Evolutionary conservation across 2,329 filamentous ascomycete genomes (phyloP).

Genomic region (Alternaria sp.): DNA sequence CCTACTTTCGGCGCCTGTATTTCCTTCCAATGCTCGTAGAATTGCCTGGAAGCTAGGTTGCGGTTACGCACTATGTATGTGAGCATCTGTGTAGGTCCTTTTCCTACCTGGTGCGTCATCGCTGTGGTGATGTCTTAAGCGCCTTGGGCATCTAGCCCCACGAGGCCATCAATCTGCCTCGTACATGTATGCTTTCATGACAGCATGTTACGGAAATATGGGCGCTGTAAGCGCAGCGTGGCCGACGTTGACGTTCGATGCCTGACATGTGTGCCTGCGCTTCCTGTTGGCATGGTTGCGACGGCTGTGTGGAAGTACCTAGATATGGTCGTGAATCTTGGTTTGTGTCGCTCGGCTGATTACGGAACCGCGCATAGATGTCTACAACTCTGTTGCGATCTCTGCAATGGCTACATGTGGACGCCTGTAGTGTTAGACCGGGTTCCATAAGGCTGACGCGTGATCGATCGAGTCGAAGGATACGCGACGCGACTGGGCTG

Average conservation of each 20-base stretch:
- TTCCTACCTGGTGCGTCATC: conserved; percentile 2
- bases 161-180: background rate
- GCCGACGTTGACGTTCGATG: background rate
- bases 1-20: conserved; percentile 45
- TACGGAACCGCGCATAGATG: background rate
- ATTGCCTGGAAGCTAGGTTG: conserved; percentile 39
- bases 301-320: background rate
- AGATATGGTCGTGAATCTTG: background rate
- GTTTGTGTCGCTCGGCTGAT: background rate
- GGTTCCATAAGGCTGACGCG: background rate
- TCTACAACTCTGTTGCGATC: background rate
- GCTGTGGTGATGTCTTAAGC: background rate
- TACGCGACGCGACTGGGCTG: background rate
- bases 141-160: background rate
- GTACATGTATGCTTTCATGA: background rate
- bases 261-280: background rate
- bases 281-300: background rate
- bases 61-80: conserved; percentile 14
- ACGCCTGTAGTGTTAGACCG: background rate
- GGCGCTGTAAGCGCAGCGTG: background rate
- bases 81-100: conserved; percentile 23
- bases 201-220: background rate
- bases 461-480: background rate
- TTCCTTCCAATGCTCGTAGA: conserved; percentile 49
- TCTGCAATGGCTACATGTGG: background rate